These are phyloP conservation scores for Samsoniella hepiali DNA, from an alignment of 2,329 filamentous ascomycete species.

Conservation along the genomic window DNA sequence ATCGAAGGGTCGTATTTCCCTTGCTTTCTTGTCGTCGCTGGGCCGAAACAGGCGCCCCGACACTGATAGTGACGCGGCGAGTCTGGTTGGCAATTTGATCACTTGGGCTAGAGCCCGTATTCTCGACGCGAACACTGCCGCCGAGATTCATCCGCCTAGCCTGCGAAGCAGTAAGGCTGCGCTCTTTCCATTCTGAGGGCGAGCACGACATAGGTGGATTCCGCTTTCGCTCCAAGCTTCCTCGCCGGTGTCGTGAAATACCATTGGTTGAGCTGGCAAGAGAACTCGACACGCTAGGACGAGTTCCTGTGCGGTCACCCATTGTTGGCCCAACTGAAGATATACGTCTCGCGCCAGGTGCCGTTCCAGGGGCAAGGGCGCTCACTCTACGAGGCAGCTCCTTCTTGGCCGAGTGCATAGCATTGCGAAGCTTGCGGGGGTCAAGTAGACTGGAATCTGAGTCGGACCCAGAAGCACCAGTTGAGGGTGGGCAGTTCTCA, in stretches of 20 bases:
- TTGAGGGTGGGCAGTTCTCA: constrained; percentile 51
- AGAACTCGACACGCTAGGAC: constrained; percentile 39
- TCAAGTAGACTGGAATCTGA: constrained; percentile 52
- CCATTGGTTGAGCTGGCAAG: constrained; percentile 52
- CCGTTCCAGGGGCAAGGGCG: constrained; percentile 33
- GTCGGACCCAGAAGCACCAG: constrained; percentile 38
- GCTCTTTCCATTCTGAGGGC: constrained; percentile 40
- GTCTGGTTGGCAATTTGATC: constrained; percentile 25
- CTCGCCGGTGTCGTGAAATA: constrained; percentile 52
- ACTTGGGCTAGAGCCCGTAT: constrained; percentile 26
- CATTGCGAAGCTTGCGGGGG: constrained; percentile 52
- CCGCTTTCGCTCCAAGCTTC: constrained; percentile 48
- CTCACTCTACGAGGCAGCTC: constrained; percentile 42
- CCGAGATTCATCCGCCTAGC: constrained; percentile 56
- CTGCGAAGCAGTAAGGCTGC: constrained; percentile 51
- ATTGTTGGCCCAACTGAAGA: constrained; percentile 42
- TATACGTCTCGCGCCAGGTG: constrained; percentile 40
- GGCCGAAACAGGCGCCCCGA: constrained; percentile 26
- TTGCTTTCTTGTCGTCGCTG: constrained; percentile 33
- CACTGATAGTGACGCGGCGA: constrained; percentile 38
- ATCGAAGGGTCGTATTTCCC: constrained; percentile 31
- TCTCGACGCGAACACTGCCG: constrained; percentile 37
- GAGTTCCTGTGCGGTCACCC: constrained; percentile 26
- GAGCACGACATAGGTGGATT: constrained; percentile 54
- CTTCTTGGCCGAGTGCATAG: constrained; percentile 51